Evolutionary conservation across 2,329 filamentous ascomycete genomes (phyloP), one percentile per base, ranked within the genome.

Genomic region (Periconia digitata): DNA sequence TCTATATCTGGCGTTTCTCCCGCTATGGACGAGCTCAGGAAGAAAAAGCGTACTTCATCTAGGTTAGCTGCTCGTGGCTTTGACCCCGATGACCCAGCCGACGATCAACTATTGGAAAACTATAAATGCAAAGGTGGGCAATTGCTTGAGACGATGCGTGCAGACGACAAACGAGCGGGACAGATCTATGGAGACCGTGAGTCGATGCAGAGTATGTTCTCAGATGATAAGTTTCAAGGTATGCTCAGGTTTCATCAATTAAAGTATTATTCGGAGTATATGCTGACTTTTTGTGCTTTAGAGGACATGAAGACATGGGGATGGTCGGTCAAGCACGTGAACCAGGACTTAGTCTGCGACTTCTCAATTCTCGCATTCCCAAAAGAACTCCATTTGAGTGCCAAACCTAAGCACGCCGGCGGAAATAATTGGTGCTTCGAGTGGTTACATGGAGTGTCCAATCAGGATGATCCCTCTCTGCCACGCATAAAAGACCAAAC

Each of bases 371-470:
- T 13, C 4, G n/a, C 27, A 21, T 10, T 22, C 5, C 15, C 12
- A 8, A 17, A 43, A 12, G 51, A 43, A 0, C 43, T 63, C 2
- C 46, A 44, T 2, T 43, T 63, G 0, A 51, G 51, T 18, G 41
- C 46, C 6, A 45, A 20, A 6, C 34, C 55, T 8, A 39, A 39
- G 15, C 6, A 39, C 6, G 37, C 20, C 5, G 55, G 57, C 5
- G 59, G 59, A 29, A 47, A 60, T 8, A 59, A 57, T 17, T 18
- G 37, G 1, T 55, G 52, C 40, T 58, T 53, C 15, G 17, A 50
- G 2, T 23, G 54, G 2, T 43, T 54, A 35, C 60, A 62, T 35
- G 53, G 54, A 53, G 46, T 59, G n/a, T n/a, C n/a, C n/a, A n/a
- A n/a, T n/a, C n/a, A n/a, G n/a, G n/a, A n/a, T n/a, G n/a, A n/a